Base-by-base conservation (phyloP, 768 basidiomycete genomes). In the Mycena alexandri region DNA sequence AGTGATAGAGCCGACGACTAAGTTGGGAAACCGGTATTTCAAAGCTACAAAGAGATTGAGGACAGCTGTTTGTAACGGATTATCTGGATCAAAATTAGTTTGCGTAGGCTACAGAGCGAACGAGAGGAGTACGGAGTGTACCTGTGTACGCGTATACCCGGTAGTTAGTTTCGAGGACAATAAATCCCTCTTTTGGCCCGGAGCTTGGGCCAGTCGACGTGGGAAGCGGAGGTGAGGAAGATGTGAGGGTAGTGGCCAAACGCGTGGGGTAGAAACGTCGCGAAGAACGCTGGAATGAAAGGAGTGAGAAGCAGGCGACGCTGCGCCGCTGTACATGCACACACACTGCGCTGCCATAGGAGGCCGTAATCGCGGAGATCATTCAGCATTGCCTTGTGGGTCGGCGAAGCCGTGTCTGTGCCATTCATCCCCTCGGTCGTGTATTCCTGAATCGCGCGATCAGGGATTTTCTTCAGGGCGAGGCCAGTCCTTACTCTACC, bases 161-260 rank as follows among this genome's bases (percentile, higher is more conserved):
- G 82, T 98, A 99, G 82, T 99, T 99, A 21, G 98, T 99, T 82
- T 99, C 98, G 47, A 99, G 85, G 71, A 99, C 90, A 72, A 99
- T 92, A 82, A 98, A 99, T 16, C 96, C 95, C 77, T 97, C 89
- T 75, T 84, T 80, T 71, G 90, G 84, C 36, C 86, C 85, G 50
- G 86, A 87, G 53, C 84, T 83, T 34, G 85, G 85, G 13, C 88
- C 83, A 59, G 83, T 82, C 47, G 87, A 86, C 59, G 88, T 89
- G 67, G 91, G 91, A 74, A 94, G 83, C 8, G 91, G 90, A 33
- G 94, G 92, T 24, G 93, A 90, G 56, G 94, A 94, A 17, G 96
- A 97, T 53, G 97, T 98, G 71, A 99, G 82, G 3, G 96, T 96
- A 1, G 97, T 98, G 16, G 97, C 91, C 61, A 99, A 86, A 69